Evolutionary conservation across 139 green algal species (phyloP), one percentile per base, ranked within the genome.

Genomic region (Micromonas pusilla): DNA sequence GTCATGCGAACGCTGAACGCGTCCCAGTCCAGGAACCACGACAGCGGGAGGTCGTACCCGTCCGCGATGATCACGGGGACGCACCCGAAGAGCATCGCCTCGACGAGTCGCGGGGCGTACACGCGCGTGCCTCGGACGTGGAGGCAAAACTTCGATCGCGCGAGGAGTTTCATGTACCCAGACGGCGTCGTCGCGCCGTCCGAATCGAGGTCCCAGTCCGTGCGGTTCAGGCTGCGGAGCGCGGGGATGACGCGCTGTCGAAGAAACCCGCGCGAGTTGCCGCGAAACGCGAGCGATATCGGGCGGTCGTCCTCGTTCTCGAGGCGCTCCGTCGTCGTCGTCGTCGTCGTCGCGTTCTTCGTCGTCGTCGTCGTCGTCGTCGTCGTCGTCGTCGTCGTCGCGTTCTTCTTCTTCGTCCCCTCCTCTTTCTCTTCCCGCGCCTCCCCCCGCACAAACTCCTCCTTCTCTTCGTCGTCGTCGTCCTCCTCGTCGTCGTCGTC

Each of bases 51-150:
- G 16, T 66, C 70, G 70, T 64, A 64, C 25, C n/a, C 38, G 70
- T 76, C 70, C 2, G 70, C 70, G 70, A 76, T 20, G 4, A 76
- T 76, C 34, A 76, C 70, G 2, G 70, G 70, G n/a, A 76, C 70
- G 70, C 70, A 76, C 3, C 70, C 70, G 21, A 64, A 65, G 2
- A 33, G n/a, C 37, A 76, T 64, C 36, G 16, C 19, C 70, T 76
- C 70, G 34, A 66, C 37, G n/a, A 76, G 36, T 21, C 70, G 37
- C 66, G 66, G 66, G 0, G 32, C n/a, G 6, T 53, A 19, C 32
- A 73, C 66, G 26, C 66, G 1, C 32, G 66, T 73, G 3, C 66
- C 66, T 23, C 33, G 31, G 32, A 73, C 33, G 66, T 73, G 66
- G 2, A 73, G 33, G 66, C 66, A 73, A 53, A 54, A 73, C 33